Evolutionary conservation across 2,329 filamentous ascomycete genomes (phyloP), one percentile per base, ranked within the genome.

Genomic region (Graphilbum ipis-grandicollis): DNA sequence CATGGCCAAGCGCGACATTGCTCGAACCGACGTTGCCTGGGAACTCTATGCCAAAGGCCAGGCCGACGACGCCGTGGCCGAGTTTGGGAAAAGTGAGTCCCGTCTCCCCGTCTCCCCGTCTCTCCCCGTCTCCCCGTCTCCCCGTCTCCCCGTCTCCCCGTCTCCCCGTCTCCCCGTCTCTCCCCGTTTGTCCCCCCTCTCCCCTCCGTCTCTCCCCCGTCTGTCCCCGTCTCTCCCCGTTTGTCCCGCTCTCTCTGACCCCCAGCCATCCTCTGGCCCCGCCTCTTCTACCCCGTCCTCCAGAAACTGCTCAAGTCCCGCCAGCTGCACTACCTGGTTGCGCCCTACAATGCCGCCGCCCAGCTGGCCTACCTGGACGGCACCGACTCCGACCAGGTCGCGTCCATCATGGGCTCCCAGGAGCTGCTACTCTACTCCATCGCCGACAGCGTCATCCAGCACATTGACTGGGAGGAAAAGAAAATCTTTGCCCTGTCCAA

Each of bases 381-480:
- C 52, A 57, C 65, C 37, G 67, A 80, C 41, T 70, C 71, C 10
- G 71, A 72, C 35, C 75, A 80, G 48, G 73, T 75, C 41, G 78
- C 81, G 39, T 81, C 77, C 14, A 67, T 93, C 48, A 85, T 83
- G 65, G 86, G 84, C 23, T 75, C 84, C 1, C 78, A 84, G 35
- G 85, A 93, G 54, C 65, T 86, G 31, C 72, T 96, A 36, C 66
- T 93, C 26, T 94, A 92, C 51, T 80, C 85, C 25, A 75, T 90
- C 48, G 72, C 80, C 43, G 80, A 84, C 52, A 62, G 78, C 40
- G 69, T 94, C 42, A 83, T 75, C 47, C 57, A 60, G 42, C 54
- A 52, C 40, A 67, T 83, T 44, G 73, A 86, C 48, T 82, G 79
- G 63, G 75, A 82, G 17, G 61, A 61, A 28, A 71, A 71, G 42